A percentile compares a stretch with the other conserved stretches of the same genome.
These are phyloP conservation scores for Diaporthe citri DNA, from an alignment of 2,329 filamentous ascomycete species.

Conservation along the genomic window DNA sequence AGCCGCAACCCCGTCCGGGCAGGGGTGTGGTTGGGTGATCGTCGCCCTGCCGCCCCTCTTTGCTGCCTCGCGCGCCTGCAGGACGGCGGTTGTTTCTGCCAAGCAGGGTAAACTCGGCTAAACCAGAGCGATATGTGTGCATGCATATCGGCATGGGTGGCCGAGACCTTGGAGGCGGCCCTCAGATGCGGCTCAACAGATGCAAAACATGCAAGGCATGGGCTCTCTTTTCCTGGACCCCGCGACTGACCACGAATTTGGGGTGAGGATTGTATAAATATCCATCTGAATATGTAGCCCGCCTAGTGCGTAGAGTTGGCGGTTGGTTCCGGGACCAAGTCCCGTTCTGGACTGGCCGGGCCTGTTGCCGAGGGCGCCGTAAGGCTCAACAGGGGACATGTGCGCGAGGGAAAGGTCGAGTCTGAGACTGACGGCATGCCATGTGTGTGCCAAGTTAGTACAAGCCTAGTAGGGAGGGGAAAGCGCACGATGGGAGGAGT, in stretches of 20 bases:
- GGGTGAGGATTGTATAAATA: neutral
- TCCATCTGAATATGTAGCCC: neutral
- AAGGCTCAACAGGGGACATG: neutral
- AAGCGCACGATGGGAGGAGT: neutral
- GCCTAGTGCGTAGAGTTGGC: neutral
- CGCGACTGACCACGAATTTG: neutral
- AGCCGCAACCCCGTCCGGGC: slow-evolving; percentile 26
- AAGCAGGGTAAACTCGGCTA: slow-evolving; percentile 3
- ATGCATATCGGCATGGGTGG: slow-evolving; percentile 19
- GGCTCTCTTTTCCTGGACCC: neutral
- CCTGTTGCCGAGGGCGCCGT: slow-evolving; percentile 6
- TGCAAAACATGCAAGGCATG: slow-evolving; percentile 2
- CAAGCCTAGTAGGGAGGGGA: neutral
- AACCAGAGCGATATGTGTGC: neutral
- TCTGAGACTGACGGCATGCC: neutral
- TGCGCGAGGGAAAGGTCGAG: neutral
- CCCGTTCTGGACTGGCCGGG: neutral
- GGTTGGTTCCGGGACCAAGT: slow-evolving; percentile 4
- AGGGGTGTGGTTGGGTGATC: neutral
- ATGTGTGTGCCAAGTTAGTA: slow-evolving; percentile 4
- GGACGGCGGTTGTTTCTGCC: neutral
- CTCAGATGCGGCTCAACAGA: slow-evolving; percentile 22
- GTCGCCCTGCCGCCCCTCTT: neutral
- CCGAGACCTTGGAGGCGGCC: neutral
- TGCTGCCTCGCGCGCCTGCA: neutral